Evolutionary conservation across 2,329 filamentous ascomycete species (phyloP).

Genomic region (Phyllosticta capitalensis): DNA sequence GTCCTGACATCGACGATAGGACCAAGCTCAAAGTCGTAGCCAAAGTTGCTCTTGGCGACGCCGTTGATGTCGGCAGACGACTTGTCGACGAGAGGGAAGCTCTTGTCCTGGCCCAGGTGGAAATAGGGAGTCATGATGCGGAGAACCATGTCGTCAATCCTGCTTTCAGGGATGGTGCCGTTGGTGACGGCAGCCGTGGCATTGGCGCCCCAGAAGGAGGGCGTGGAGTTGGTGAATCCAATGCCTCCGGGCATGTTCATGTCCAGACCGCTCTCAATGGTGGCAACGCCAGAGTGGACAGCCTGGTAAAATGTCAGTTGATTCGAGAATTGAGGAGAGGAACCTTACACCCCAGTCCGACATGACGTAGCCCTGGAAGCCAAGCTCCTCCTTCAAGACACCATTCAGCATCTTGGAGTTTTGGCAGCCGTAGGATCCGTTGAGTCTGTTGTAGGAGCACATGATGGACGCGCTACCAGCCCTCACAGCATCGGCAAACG

Average conservation of each 20-base stretch:
- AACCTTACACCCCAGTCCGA: slow-evolving; percentile 13
- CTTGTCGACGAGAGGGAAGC: slow-evolving; percentile 30
- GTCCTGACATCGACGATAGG: slow-evolving; percentile 21
- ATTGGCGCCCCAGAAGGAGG: slow-evolving; percentile 18
- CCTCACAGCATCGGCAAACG: slow-evolving; percentile 61
- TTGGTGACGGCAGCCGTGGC: slow-evolving; percentile 31
- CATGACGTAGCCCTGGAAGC: slow-evolving; percentile 22
- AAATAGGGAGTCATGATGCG: slow-evolving; percentile 40
- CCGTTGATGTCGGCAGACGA: slow-evolving; percentile 14
- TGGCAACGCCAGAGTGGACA: slow-evolving; percentile 19
- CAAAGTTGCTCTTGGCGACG: slow-evolving; percentile 11
- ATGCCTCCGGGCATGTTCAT: slow-evolving; percentile 12
- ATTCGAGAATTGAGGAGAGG: neutral
- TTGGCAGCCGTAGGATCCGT: slow-evolving; percentile 33
- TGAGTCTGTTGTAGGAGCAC: slow-evolving; percentile 35
- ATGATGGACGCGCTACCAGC: slow-evolving; percentile 50
- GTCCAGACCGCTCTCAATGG: slow-evolving; percentile 21
- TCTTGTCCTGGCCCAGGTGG: slow-evolving; percentile 34
- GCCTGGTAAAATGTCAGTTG: neutral
- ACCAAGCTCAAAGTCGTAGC: slow-evolving; percentile 25
- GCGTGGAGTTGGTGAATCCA: neutral
- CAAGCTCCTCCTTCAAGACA: slow-evolving; percentile 41
- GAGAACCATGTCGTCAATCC: slow-evolving; percentile 39
- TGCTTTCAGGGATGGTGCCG: slow-evolving; percentile 30
- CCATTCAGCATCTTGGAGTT: slow-evolving; percentile 38